phyloP scores from a whole-genome alignment of 495 filamentous ascomycete species.

The Tuber melanosporum region DNA sequence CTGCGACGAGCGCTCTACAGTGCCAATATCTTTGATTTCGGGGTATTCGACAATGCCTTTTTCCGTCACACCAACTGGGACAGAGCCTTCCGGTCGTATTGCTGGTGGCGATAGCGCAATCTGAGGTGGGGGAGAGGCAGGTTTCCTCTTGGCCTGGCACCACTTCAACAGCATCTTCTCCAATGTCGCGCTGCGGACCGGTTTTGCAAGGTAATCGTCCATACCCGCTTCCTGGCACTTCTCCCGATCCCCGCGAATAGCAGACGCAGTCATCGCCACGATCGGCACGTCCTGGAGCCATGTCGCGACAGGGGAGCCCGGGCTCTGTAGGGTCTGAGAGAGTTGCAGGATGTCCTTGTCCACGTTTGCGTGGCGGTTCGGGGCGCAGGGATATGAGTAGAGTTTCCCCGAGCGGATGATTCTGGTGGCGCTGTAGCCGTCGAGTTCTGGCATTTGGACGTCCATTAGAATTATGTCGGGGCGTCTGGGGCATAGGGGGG shows the following conservation, averaged over 20 bases:
- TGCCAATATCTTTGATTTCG: constrained; percentile 12
- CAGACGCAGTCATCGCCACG: constrained; percentile 74
- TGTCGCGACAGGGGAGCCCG: constrained; percentile 3
- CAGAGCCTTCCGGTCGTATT: constrained; percentile 1
- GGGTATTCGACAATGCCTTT: constrained; percentile 26
- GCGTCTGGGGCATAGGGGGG: constrained; percentile 44
- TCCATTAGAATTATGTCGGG: constrained; percentile 78
- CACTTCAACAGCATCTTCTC: constrained; percentile 67
- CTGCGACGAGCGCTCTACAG: constrained; percentile 6
- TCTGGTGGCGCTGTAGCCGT: constrained; percentile 72
- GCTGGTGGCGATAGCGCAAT: constrained; percentile 13
- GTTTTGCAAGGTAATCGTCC: constrained; percentile 79
- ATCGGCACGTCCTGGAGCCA: constrained; percentile 52
- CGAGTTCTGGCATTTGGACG: constrained; percentile 75
- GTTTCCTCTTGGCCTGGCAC: constrained; percentile 30
- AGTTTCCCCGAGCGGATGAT: constrained; percentile 50
- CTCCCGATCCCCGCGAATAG: constrained; percentile 73
- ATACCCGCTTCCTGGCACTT: constrained; percentile 71
- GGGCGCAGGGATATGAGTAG: constrained; percentile 23
- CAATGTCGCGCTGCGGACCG: constrained; percentile 60
- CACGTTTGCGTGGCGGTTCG: constrained; percentile 19
- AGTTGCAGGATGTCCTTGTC: constrained; percentile 11
- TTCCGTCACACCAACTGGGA: constrained; percentile 22
- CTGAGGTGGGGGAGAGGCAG: neutral
- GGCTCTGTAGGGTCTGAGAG: constrained; percentile 8